Evolutionary conservation across 2,329 filamentous ascomycete species (phyloP).

Genomic region (Colletotrichum ledebouriae): DNA sequence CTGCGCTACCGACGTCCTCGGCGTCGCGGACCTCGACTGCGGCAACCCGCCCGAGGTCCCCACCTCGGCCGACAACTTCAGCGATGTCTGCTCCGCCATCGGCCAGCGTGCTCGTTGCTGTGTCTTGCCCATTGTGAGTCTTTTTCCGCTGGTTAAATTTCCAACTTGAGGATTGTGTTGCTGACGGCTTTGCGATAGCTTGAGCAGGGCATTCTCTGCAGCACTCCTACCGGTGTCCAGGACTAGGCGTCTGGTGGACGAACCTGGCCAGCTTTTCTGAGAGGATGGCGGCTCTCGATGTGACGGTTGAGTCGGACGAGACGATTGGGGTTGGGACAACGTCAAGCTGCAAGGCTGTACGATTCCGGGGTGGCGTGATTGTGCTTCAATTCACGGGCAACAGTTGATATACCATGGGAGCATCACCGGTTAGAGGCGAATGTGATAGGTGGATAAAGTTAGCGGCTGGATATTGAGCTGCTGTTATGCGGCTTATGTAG

Average conservation of each 20-base stretch:
- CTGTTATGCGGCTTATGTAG: slow-evolving; percentile 19
- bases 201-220: slow-evolving; percentile 53
- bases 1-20: slow-evolving; percentile 73
- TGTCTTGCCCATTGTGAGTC: slow-evolving; percentile 59
- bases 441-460: slow-evolving; percentile 12
- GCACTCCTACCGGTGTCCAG: slow-evolving; percentile 50
- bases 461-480: slow-evolving; percentile 1
- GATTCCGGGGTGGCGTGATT: background rate
- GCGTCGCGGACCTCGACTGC: slow-evolving; percentile 70
- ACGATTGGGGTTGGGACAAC: background rate
- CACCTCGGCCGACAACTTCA: slow-evolving; percentile 57
- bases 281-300: too few species aligned
- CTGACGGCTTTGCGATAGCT: slow-evolving; percentile 42
- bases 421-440: background rate
- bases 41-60: slow-evolving; percentile 56
- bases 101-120: slow-evolving; percentile 72
- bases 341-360: background rate
- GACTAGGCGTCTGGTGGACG: slow-evolving; percentile 42
- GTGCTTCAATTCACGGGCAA: slow-evolving; percentile 20
- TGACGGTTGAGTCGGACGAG: background rate
- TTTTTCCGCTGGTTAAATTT: too few species aligned
- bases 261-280: background rate
- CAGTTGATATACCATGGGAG: slow-evolving; percentile 2
- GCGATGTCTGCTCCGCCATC: slow-evolving; percentile 59
- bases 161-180: background rate